Evolutionary conservation across 1,139 yeast genomes (phyloP), one percentile per base, ranked within the genome.

Genomic region (Yamadazyma songkhlaensis): DNA sequence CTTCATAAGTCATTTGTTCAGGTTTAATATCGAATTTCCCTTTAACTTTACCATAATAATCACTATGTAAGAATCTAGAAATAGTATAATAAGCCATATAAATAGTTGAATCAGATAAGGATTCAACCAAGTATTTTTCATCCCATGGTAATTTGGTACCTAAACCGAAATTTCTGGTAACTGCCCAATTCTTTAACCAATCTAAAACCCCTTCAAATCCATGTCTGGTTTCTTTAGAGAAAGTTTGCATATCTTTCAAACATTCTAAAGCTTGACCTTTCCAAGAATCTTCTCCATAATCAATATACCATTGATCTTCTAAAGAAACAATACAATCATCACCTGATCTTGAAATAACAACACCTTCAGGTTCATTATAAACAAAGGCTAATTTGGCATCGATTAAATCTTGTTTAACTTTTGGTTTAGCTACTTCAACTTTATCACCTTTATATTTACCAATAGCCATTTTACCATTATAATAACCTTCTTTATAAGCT

Each of bases 161-260:
- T 51, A 94, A 76, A 60, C 98, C 99, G 54, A 87, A 94, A 46
- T 95, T 84, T 74, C 98, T 86, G 43, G 96, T 87, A 45, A 94
- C 87, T 37, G 99, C 98, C 99, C 99, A 94, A 70, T 89, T 90
- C 69, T 85, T 87, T 59, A 94, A 79, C 99, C 99, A 94, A 50
- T 84, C 95, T 51, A 94, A 74, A 41, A 87, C 96, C 64, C 90
- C 92, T 65, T 90, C 96, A 55, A 92, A 90, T 6, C 95, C 96
- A 56, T 92, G 81, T 59, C 86, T 79, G 37, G 95, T 87, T 70
- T 92, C 98, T 40, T 82, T 72, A 37, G 84, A 74, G 70, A 77
- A 92, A 14, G 94, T 78, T 62, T 86, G 79, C 94, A 94, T 82
- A 48, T 64, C 59, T 32, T 72, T 74, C 49, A 94, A 76, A 60